Evolutionary conservation across 1,284 basidiomycete species (phyloP).

Genomic region (Leccinum ambiguum): DNA sequence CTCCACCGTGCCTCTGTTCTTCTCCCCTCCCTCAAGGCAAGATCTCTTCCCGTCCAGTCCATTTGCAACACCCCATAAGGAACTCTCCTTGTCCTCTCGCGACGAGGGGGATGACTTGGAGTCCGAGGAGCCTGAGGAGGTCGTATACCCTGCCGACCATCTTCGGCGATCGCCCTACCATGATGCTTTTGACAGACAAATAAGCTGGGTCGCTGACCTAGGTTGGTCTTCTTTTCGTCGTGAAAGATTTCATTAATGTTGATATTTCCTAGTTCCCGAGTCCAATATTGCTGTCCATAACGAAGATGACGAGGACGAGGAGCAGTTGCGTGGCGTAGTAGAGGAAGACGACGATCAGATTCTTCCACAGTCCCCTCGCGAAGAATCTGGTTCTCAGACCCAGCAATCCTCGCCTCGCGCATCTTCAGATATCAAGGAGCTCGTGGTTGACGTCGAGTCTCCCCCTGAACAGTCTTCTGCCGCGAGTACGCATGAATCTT

Average conservation of each 20-base stretch:
- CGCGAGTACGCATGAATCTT: constrained; percentile 49
- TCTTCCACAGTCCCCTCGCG: constrained; percentile 40
- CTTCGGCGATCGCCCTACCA: constrained; percentile 45
- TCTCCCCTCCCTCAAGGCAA: constrained; percentile 47
- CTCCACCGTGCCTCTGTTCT: constrained; percentile 47
- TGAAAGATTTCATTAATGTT: constrained; percentile 5
- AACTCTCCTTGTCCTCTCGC: constrained; percentile 42
- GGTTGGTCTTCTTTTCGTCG: constrained; percentile 41
- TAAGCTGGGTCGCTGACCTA: constrained; percentile 73
- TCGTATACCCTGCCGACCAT: constrained; percentile 51
- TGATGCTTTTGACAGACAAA: constrained; percentile 57
- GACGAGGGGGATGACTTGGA: constrained; percentile 52
- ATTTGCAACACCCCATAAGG: constrained; percentile 67
- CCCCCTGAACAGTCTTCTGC: constrained; percentile 48
- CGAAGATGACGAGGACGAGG: constrained; percentile 51
- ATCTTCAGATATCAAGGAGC: constrained; percentile 51
- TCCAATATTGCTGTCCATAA: constrained; percentile 62
- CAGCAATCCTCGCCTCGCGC: constrained; percentile 50
- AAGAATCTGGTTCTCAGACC: constrained; percentile 37
- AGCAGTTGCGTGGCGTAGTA: constrained; percentile 32
- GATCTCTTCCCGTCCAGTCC: constrained; percentile 68
- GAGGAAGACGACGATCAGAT: constrained; percentile 42
- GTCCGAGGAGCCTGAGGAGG: constrained; percentile 45
- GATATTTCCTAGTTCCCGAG: constrained; percentile 42
- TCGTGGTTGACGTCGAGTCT: constrained; percentile 61